phyloP scores from a whole-genome alignment of 1,284 basidiomycete genomes.

The Puccinia novopanici region DNA sequence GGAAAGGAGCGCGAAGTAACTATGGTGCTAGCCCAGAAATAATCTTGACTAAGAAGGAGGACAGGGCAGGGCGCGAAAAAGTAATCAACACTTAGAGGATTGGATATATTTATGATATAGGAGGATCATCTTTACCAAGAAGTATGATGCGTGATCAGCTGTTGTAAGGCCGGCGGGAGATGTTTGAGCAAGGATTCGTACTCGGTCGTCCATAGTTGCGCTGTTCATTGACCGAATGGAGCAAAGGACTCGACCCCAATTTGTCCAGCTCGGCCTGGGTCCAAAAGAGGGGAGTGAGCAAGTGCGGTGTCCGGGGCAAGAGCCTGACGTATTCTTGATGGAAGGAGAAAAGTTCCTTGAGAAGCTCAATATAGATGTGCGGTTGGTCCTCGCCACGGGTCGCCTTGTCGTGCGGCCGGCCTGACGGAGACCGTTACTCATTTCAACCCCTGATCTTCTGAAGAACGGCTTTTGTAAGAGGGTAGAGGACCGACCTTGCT shows the following conservation, averaged over 20 bases:
- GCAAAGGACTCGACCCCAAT: conserved; percentile 12
- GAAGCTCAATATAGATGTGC: background rate
- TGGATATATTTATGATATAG: too few species aligned
- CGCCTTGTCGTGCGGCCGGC: background rate
- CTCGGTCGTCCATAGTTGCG: conserved; percentile 12
- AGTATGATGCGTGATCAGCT: background rate
- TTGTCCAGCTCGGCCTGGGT: conserved; percentile 14
- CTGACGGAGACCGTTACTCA: too few species aligned
- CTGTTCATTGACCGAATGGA: conserved; percentile 18
- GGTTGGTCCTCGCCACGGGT: background rate
- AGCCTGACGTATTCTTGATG: conserved; percentile 33
- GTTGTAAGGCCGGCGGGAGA: background rate
- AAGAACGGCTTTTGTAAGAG: too few species aligned
- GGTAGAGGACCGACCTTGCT: background rate
- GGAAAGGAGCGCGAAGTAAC: conserved; percentile 39
- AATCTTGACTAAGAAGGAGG: conserved; percentile 24
- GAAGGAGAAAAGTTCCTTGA: conserved; percentile 27
- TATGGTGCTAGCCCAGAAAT: conserved; percentile 44
- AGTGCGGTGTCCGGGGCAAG: background rate
- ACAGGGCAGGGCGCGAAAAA: background rate
- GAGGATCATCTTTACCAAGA: conserved; percentile 41
- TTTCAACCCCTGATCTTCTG: too few species aligned
- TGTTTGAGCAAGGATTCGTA: background rate
- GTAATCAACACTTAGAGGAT: too few species aligned
- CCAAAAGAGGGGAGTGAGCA: conserved; percentile 44